These are phyloP conservation scores for Dictyostelium purpureum DNA, from an alignment of 78 protist species.

Conservation along the genomic window DNA sequence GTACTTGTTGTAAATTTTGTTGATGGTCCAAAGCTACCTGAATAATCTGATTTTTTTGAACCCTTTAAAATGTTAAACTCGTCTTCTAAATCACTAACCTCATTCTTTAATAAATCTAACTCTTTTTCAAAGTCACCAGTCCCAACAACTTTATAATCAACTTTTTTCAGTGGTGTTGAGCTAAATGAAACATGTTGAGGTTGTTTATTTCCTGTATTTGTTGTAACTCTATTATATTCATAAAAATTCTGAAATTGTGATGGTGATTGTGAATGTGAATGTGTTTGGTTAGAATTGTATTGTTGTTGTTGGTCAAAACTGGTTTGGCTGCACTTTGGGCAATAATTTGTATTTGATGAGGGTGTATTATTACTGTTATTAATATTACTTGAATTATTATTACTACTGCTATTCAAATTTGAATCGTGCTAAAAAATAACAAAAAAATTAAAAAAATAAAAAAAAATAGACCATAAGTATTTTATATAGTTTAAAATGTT, in stretches of 20 bases:
- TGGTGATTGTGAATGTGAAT: neutral
- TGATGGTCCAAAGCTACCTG: neutral
- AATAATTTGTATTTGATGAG: too few relatives aligned
- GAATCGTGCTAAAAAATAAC: neutral
- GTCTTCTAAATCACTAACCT: slow-evolving; percentile 26
- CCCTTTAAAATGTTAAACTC: slow-evolving; percentile 10
- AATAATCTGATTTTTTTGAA: neutral
- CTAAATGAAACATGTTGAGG: neutral
- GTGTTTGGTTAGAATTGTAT: too few relatives aligned
- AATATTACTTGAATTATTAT: neutral
- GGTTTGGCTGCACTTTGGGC: neutral
- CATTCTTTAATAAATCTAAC: slow-evolving; percentile 3
- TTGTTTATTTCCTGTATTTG: neutral
- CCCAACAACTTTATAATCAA: slow-evolving; percentile 13
- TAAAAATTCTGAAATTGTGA: neutral
- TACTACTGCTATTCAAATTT: neutral
- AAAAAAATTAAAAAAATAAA: neutral
- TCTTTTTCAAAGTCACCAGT: slow-evolving; percentile 44
- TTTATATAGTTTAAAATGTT: too few relatives aligned
- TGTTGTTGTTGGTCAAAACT: too few relatives aligned
- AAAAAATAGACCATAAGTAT: neutral
- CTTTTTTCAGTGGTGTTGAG: neutral
- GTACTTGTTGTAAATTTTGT: neutral
- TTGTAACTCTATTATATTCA: neutral
- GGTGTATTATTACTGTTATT: neutral